A percentile compares a stretch with the other conserved stretches of the same genome.
phyloP scores from a whole-genome alignment of 495 filamentous ascomycete genomes.

The Chaetomium cochliodes region DNA sequence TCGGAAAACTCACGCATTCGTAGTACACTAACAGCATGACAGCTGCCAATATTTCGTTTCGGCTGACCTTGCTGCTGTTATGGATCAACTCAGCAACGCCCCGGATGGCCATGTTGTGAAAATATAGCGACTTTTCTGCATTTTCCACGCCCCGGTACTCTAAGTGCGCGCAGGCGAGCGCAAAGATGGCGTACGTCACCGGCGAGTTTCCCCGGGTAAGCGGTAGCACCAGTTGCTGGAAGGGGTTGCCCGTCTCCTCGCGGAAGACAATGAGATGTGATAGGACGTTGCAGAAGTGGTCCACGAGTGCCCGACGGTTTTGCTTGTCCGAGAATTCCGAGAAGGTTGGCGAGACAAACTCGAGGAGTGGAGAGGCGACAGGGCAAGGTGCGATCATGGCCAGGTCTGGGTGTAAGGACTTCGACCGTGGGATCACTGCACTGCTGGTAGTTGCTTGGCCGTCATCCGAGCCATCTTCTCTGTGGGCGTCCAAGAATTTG shows the following conservation, averaged over 20 bases:
- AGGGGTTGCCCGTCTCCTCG: constrained; percentile 62
- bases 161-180: constrained; percentile 57
- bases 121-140: constrained; percentile 56
- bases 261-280: constrained; percentile 63
- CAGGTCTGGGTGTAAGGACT: constrained; percentile 38
- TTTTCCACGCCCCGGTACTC: constrained; percentile 58
- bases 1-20: constrained; percentile 52
- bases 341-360: constrained; percentile 54
- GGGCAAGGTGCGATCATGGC: constrained; percentile 51
- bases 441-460: constrained; percentile 12
- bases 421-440: constrained; percentile 26
- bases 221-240: constrained; percentile 60
- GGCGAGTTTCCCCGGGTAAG: constrained; percentile 53
- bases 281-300: constrained; percentile 63
- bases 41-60: constrained; percentile 59
- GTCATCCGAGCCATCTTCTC: constrained; percentile 18
- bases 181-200: constrained; percentile 58
- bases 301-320: constrained; percentile 56
- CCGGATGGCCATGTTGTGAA: constrained; percentile 59
- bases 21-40: constrained; percentile 65
- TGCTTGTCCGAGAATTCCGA: constrained; percentile 55
- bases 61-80: constrained; percentile 48
- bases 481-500: constrained; percentile 21
- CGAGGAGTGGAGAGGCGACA: constrained; percentile 46
- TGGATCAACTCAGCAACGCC: constrained; percentile 58